Evolutionary conservation across 2,329 filamentous ascomycete species (phyloP).

Genomic region (Sarocladiaceae sp.): DNA sequence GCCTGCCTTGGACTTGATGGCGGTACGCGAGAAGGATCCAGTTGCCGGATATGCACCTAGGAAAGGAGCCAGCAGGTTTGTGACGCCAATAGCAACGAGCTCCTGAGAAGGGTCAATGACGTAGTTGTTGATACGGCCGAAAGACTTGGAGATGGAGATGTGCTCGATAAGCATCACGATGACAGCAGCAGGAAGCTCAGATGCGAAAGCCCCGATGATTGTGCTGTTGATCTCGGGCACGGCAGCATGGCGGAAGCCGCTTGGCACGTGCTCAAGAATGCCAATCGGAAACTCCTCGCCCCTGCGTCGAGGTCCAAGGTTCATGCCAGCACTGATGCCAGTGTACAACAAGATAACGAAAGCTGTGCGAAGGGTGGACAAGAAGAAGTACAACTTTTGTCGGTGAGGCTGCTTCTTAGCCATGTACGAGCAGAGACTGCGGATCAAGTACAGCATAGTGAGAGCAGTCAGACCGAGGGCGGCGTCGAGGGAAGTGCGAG

Average conservation of each 20-base stretch:
- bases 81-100: slow-evolving; percentile 71
- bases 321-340: slow-evolving; percentile 68
- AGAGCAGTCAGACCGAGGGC: slow-evolving; percentile 70
- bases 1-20: slow-evolving; percentile 91
- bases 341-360: slow-evolving; percentile 81
- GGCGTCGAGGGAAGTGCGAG: slow-evolving; percentile 58
- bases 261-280: slow-evolving; percentile 65
- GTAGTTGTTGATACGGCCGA: slow-evolving; percentile 77
- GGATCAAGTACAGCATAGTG: slow-evolving; percentile 63
- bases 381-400: slow-evolving; percentile 72
- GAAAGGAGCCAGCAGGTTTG: slow-evolving; percentile 73
- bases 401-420: slow-evolving; percentile 63
- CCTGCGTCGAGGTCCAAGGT: slow-evolving; percentile 46
- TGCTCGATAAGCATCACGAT: slow-evolving; percentile 79
- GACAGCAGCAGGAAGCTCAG: slow-evolving; percentile 66
- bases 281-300: slow-evolving; percentile 42
- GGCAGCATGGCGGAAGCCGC: slow-evolving; percentile 68
- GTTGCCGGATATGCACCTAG: slow-evolving; percentile 81
- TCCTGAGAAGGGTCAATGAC: slow-evolving; percentile 77
- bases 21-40: slow-evolving; percentile 85
- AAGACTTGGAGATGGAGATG: slow-evolving; percentile 79
- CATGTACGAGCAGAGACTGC: slow-evolving; percentile 55
- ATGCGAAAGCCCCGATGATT: slow-evolving; percentile 60
- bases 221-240: slow-evolving; percentile 57
- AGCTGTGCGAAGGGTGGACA: slow-evolving; percentile 71